Percentiles rank a stretch among this genome's conserved stretches.
Evolutionary conservation across 2,329 filamentous ascomycete species (phyloP).

Genomic region (Setomelanomma holmii): DNA sequence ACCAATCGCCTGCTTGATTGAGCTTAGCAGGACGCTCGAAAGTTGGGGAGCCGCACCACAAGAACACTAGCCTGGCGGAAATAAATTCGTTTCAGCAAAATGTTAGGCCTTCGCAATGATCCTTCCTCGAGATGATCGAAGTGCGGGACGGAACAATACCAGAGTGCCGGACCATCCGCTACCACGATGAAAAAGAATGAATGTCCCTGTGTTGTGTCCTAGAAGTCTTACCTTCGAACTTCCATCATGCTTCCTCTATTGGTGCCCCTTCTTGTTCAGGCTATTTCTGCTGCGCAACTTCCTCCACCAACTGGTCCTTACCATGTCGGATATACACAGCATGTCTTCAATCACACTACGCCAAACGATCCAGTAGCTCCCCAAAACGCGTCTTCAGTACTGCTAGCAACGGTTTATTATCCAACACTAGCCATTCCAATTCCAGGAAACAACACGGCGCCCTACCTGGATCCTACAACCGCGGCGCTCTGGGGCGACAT

Average conservation of each 20-base stretch:
- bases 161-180: not conserved
- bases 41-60: not conserved
- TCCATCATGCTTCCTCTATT: not conserved
- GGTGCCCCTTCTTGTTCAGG: not conserved
- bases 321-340: constrained; percentile 25
- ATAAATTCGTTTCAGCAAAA: not conserved
- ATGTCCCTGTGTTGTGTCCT: no score
- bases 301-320: constrained; percentile 26
- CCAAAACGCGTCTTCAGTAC: constrained; percentile 9
- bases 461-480: constrained; percentile 28
- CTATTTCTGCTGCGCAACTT: constrained; percentile 4
- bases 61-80: not conserved
- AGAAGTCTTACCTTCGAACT: not conserved
- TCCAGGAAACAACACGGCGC: constrained; percentile 18
- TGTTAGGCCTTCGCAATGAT: no score
- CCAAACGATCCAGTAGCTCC: constrained; percentile 27
- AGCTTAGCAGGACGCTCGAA: not conserved
- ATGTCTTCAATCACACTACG: constrained; percentile 31
- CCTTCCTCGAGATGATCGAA: not conserved
- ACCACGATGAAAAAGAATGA: no score
- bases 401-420: constrained; percentile 32
- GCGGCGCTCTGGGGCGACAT: constrained; percentile 21
- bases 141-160: not conserved
- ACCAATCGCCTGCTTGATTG: not conserved
- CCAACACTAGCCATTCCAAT: constrained; percentile 21